Base-by-base conservation (phyloP, 805 yeast genomes). In the Teunomyces tritomae region DNA sequence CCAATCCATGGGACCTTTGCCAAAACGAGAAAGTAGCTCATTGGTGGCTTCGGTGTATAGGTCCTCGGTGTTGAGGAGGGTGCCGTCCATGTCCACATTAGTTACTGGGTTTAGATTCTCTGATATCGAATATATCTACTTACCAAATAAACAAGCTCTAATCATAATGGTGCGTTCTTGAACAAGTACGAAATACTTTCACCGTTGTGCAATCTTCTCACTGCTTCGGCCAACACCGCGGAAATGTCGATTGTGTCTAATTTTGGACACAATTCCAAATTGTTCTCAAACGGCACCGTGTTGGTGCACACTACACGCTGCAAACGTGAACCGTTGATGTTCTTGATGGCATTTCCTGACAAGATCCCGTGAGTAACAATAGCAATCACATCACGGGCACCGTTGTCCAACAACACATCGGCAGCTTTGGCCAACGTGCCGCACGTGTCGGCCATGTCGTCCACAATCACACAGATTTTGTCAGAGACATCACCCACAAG, bases 381-480 rank as follows among this genome's bases (percentile, higher is more conserved):
- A 28, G 94, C 92, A 57, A 87, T 80, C 34, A 87, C 94, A 48
- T 82, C 76, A 58, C 80, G 73, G 40, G 92, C 94, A 29, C 78
- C 78, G 57, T 86, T 83, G 26, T 80, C 83, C 49, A 87, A 62
- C 47, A 87, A 71, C 10, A 84, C 80, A 53, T 87, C 92, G 17
- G 90, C 88, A 33, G 94, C 94, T 67, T 87, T 87, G 46, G 85
- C 87, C 53, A 87, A 70, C 14, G 95, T 87, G 52, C 94, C 95
- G 70, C 95, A 87, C 16, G 95, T 87, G 64, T 87, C 95, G 40
- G 94, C 94, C 90, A 87, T 87, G 65, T 87, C 95, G 68, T 87
- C 95, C 39, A 87, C 88, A 57, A 87, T 80, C 47, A 87, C 73
- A 71, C 94, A 87, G 43, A 82, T 75, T 65, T 87, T 87, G 50